A percentile compares a stretch with the other conserved stretches of the same genome.
phyloP scores from a whole-genome alignment of 768 basidiomycete species.

The Pluteus cervinus region DNA sequence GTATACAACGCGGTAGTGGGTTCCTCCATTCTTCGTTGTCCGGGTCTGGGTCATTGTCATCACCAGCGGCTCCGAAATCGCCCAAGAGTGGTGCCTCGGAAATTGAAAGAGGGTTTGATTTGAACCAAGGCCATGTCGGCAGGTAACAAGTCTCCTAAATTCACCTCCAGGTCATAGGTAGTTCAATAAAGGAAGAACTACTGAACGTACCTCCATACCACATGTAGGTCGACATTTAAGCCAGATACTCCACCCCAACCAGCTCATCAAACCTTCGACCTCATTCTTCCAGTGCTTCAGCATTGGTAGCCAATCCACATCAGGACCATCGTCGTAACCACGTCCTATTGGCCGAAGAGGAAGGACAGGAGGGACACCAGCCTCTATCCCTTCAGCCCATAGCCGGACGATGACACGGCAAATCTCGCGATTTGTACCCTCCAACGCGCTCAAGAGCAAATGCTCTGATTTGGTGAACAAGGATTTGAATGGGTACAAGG shows the following conservation, averaged over 20 bases:
- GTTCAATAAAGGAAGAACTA: not conserved
- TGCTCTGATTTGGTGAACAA: constrained; percentile 25
- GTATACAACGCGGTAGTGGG: constrained; percentile 22
- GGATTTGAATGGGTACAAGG: constrained; percentile 10
- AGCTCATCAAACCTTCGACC: constrained; percentile 32
- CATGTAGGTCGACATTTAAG: constrained; percentile 41
- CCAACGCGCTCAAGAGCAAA: constrained; percentile 21
- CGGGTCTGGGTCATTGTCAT: constrained; percentile 2
- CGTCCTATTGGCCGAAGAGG: not conserved
- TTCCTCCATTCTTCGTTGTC: constrained; percentile 12
- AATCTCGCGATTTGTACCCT: constrained; percentile 35
- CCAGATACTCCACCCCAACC: constrained; percentile 53
- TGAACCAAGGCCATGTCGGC: constrained; percentile 37
- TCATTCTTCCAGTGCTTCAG: constrained; percentile 27
- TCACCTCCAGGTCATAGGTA: not conserved
- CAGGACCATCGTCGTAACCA: too few species aligned
- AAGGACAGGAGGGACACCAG: constrained; percentile 13
- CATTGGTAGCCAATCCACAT: constrained; percentile 6
- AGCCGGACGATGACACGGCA: constrained; percentile 38
- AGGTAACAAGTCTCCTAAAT: constrained; percentile 36
- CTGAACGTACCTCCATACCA: constrained; percentile 38
- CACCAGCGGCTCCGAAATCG: not conserved
- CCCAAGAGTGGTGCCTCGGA: not conserved
- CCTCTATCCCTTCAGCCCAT: constrained; percentile 37
- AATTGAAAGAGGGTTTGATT: constrained; percentile 3